Evolutionary conservation across 164 flowering plant species (phyloP), one percentile per base, ranked within the genome.

Genomic region (Taxillus chinensis): DNA sequence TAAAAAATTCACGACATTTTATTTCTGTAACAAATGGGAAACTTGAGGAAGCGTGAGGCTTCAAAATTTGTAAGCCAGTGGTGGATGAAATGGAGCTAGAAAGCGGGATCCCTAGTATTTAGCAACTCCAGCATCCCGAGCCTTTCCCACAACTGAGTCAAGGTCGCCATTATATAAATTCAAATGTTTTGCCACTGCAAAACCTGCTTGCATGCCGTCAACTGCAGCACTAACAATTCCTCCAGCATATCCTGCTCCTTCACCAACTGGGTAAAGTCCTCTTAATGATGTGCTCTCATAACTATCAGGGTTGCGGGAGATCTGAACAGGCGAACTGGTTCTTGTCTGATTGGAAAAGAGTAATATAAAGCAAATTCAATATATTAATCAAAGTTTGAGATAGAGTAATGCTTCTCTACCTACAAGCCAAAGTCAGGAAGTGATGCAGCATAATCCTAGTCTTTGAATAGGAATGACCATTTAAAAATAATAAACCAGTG

Each of bases 181-280:
- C 4, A 87, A 72, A n/a, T 67, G 67, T 68, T 84, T 83, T 40
- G 97, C 99, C 59, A 89, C 80, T 6, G 92, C 92, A 73, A 91
- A 89, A 55, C 97, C 99, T 14, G 93, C 83, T 72, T 81, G 76
- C 82, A 91, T 77, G 58, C 99, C 99, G 76, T 95, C 99, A 7
- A 91, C 97, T 38, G 97, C 96, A 41, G 97, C 99, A 75, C 99
- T 95, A 5, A 91, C 86, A 51, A 95, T 91, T 38, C 99, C 99
- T 67, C 99, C 99, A 13, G 97, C 99, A 80, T 86, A 95, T 13
- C 99, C 99, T 15, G 99, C 99, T 41, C 99, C 97, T 85, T 95
- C 99, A 66, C 99, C 99, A 53, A 85, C 72, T 38, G 99, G 97
- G 65, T 84, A 95, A 1, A 95, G 81, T 45, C 96, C 93, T 72